Evolutionary conservation across 192 early-diverging fungal genomes (phyloP), one percentile per base, ranked within the genome.

Genomic region (Coemansia sp.): DNA sequence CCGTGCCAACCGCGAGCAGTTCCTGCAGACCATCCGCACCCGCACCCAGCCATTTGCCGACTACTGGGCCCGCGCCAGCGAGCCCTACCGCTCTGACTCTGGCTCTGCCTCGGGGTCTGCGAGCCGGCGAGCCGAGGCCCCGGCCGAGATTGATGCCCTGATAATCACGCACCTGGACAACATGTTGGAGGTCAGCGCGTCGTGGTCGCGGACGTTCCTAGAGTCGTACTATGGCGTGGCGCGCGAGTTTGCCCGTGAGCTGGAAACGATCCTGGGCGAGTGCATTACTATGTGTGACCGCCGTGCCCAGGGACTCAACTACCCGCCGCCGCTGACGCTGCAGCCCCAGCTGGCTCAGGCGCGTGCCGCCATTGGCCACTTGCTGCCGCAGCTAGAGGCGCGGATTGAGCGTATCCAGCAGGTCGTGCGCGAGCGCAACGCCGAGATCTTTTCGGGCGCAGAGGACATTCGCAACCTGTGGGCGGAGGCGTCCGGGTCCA

Each of bases 161-260:
- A 54, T 79, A 40, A 23, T 27, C 25, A 53, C 59, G 26, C 75
- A 80, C 43, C 49, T 80, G 32, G 65, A 77, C 51, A 80, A 78
- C 21, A 34, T 64, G 49, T 56, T 60, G 23, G 78, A 71, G 23
- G 60, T 76, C 16, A 66, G 75, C 51, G 57, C 57, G 8, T 56
- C 67, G 35, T 79, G 75, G 75, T 68, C 71, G 44, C 60, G 63
- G 25, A 61, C 66, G 4, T 79, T 79, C 41, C 53, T 77, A 10
- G 75, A 79, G 43, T 75, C 72, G 46, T 76, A 76, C 63, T 76
- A 70, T 21, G 64, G 67, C 2, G 74, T 76, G n/a, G 74, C 74
- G 17, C 56, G 74, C 3, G 74, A 76, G 62, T 76, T 76, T 66
- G 74, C 63, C 19, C 62, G 67, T 10, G 74, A 76, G 53, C 62